Base-by-base conservation (phyloP, 805 yeast genomes). In the Wickerhamomyces silvicola region DNA sequence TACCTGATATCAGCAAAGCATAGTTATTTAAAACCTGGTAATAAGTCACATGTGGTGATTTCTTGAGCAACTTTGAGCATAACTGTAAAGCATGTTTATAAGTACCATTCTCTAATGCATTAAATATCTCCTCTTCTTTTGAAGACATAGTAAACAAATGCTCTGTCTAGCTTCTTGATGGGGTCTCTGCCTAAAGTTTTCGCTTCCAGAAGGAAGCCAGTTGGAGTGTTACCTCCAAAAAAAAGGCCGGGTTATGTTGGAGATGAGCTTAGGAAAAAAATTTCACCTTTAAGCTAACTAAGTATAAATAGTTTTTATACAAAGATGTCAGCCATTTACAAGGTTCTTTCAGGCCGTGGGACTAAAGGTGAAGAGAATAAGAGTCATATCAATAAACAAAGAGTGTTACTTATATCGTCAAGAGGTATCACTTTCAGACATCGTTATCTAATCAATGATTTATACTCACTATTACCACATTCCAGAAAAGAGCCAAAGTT, bases 371-470 rank as follows among this genome's bases (percentile, higher is more conserved):
- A 60, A 30, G 62, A 62, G 37, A 67, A 69, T 36, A 65, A 70
- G 46, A 68, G 71, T 42, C 82, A 76, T 56, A 73, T 75, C 59
- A 90, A 90, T 61, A 81, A 83, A 58, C 97, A 90, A 60, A 72
- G 95, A 50, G 85, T 88, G 24, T 66, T 92, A 38, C 70, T 92
- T 37, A 82, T 90, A 50, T 82, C 97, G 4, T 87, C 97, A 24
- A 76, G 98, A 58, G 98, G 98, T 45, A 83, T 90, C 36, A 87
- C 95, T 18, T 86, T 67, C 56, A 81, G 98, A 65, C 97, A 92
- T 56, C 87, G 98, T 54, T 97, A 92, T 61, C 64, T 92, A 51
- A 85, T 92, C 42, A 72, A 74, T 45, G 97, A 92, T 62, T 64
- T 92, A 41, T 64, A 76, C 44, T 61, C 75, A 15, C 66, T 92